These are phyloP conservation scores for Chloroidium sp. DNA, from an alignment of 163 green algal species.

Conservation along the genomic window DNA sequence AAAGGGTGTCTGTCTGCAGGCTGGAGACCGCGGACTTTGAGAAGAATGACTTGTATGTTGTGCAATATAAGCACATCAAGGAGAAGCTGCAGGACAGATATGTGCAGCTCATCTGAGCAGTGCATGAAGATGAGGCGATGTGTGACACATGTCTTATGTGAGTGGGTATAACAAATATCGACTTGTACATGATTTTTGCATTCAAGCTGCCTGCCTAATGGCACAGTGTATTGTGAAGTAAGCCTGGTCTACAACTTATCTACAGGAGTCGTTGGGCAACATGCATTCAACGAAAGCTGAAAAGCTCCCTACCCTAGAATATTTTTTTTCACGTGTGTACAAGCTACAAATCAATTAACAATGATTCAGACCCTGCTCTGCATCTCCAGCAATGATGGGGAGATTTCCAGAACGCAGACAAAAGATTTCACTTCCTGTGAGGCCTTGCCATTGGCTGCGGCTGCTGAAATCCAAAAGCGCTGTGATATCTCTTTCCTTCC, in stretches of 20 bases:
- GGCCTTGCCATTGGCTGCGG: constrained; percentile 18
- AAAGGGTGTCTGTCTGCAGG: constrained; percentile 10
- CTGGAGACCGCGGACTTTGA: constrained; percentile 33
- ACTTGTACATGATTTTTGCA: no score
- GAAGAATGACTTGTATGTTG: constrained; percentile 44
- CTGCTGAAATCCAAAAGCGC: neutral
- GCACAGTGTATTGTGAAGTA: neutral
- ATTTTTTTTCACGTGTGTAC: neutral
- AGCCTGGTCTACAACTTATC: neutral
- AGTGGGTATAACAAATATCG: no score
- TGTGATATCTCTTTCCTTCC: neutral
- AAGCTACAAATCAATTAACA: neutral
- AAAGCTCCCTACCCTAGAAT: neutral
- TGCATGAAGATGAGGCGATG: no score
- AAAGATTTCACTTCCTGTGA: neutral
- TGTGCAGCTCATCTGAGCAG: constrained; percentile 37
- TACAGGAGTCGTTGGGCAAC: neutral
- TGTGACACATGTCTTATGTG: no score
- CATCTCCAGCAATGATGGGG: no score
- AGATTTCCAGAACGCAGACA: neutral
- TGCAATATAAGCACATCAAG: constrained; percentile 30
- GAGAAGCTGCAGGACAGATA: constrained; percentile 27
- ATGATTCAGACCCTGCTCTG: neutral
- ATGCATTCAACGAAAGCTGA: neutral
- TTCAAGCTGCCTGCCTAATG: no score